A percentile compares a stretch with the other conserved stretches of the same genome.
Conservation (phyloP, 2,329 filamentous ascomycete genomes). For the Paraphoma sp. region DNA sequence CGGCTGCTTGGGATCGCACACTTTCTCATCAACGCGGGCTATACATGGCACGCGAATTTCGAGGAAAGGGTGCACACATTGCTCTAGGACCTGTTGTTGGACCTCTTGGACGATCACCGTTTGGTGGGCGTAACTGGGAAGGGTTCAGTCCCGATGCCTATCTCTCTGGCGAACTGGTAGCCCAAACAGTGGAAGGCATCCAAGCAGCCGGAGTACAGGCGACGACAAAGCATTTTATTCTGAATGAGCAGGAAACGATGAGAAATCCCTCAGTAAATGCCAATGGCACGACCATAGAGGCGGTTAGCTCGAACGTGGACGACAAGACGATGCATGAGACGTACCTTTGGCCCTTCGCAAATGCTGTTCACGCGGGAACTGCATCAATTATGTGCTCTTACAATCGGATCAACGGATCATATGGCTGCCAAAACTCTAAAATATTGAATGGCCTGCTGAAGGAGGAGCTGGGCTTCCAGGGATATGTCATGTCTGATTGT, state of each 20-base stretch:
- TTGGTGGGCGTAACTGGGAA: constrained; percentile 54
- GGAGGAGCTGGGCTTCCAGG: constrained; percentile 58
- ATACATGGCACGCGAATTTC: constrained; percentile 40
- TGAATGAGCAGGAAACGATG: constrained; percentile 65
- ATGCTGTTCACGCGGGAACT: constrained; percentile 64
- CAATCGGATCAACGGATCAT: constrained; percentile 41
- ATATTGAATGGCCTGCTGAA: constrained; percentile 59
- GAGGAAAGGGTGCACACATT: constrained; percentile 49
- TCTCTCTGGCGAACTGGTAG: constrained; percentile 50
- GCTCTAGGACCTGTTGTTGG: constrained; percentile 59
- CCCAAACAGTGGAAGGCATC: constrained; percentile 46
- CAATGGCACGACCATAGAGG: constrained; percentile 56
- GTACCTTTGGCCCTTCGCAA: constrained; percentile 71
- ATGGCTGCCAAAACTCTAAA: constrained; percentile 46
- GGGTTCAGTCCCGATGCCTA: constrained; percentile 51
- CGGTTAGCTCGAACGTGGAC: constrained; percentile 65
- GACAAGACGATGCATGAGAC: constrained; percentile 67
- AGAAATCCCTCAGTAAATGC: constrained; percentile 29
- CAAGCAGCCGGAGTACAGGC: constrained; percentile 51
- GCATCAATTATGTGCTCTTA: constrained; percentile 67
- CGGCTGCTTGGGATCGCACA: constrained; percentile 49
- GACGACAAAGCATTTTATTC: constrained; percentile 61
- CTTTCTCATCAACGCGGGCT: constrained; percentile 42
- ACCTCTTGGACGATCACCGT: constrained; percentile 49
- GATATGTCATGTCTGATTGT: constrained; percentile 51